A percentile compares a stretch with the other conserved stretches of the same genome.
phyloP scores from a whole-genome alignment of 345 rosid genomes.

The Gossypium rotundifolium region DNA sequence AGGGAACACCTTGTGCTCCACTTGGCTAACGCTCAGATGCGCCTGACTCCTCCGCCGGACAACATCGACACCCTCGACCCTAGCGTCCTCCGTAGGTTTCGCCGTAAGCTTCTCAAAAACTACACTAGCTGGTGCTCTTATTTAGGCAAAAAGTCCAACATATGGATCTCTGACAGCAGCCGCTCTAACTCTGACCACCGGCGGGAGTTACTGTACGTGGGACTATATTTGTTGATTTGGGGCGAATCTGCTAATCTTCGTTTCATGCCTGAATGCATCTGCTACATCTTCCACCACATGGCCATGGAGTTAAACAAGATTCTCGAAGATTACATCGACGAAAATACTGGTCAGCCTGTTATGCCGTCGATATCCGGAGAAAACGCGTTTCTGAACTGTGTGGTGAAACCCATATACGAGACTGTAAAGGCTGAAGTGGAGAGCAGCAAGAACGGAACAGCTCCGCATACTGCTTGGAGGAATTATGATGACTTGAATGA shows the following conservation, averaged over 20 bases:
- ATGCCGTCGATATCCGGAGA: constrained; percentile 74
- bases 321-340: constrained; percentile 72
- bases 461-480: constrained; percentile 85
- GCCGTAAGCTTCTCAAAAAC: constrained; percentile 62
- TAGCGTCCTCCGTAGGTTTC: constrained; percentile 60
- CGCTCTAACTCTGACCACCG: constrained; percentile 47
- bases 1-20: constrained; percentile 89
- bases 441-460: constrained; percentile 73
- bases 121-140: constrained; percentile 87
- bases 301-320: constrained; percentile 89
- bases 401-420: constrained; percentile 81
- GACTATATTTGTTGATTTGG: constrained; percentile 74
- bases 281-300: constrained; percentile 85
- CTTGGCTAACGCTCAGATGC: constrained; percentile 96
- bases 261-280: constrained; percentile 90
- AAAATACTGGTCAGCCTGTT: constrained; percentile 80
- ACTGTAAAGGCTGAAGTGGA: constrained; percentile 68
- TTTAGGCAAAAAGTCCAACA: constrained; percentile 63
- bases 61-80: constrained; percentile 74
- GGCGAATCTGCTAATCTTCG: constrained; percentile 88
- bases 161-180: constrained; percentile 88
- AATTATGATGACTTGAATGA: constrained; percentile 91
- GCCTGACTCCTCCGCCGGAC: constrained; percentile 90
- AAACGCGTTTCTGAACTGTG: constrained; percentile 62
- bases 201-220: constrained; percentile 63